A percentile compares a stretch with the other conserved stretches of the same genome.
phyloP scores from a whole-genome alignment of 495 filamentous ascomycete genomes.

The Hyaloscypha variabilis region DNA sequence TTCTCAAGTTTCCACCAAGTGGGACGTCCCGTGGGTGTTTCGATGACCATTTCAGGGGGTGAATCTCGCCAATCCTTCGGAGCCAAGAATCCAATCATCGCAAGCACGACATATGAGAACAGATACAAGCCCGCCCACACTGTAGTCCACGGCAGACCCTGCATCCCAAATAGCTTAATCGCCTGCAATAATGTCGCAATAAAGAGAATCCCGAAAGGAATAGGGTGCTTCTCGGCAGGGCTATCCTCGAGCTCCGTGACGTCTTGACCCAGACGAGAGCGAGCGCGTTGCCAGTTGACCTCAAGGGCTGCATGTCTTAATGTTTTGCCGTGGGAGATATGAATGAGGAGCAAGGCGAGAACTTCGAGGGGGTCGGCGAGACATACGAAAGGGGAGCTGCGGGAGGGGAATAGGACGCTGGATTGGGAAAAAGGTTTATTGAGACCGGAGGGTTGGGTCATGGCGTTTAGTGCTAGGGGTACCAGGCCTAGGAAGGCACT shows the following conservation, averaged over 20 bases:
- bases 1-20: too few species aligned
- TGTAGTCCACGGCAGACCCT: background rate
- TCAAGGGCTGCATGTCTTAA: background rate
- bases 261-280: background rate
- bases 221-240: background rate
- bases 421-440: background rate
- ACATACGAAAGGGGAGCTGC: constrained; percentile 57
- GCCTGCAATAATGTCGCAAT: background rate
- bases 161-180: background rate
- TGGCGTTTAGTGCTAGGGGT: constrained; percentile 5
- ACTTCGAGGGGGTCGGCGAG: background rate
- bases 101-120: background rate
- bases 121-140: background rate
- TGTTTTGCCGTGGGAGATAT: background rate
- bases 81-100: background rate
- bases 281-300: constrained; percentile 1
- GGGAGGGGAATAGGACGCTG: constrained; percentile 56
- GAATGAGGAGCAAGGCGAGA: background rate
- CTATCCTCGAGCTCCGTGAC: background rate
- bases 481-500: background rate
- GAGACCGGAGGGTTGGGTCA: constrained; percentile 6
- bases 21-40: too few species aligned
- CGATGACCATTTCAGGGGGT: too few species aligned
- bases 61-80: too few species aligned
- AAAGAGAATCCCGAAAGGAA: background rate